Conservation (phyloP, 257 asterid genomes). For the Coffea eugenioides region DNA sequence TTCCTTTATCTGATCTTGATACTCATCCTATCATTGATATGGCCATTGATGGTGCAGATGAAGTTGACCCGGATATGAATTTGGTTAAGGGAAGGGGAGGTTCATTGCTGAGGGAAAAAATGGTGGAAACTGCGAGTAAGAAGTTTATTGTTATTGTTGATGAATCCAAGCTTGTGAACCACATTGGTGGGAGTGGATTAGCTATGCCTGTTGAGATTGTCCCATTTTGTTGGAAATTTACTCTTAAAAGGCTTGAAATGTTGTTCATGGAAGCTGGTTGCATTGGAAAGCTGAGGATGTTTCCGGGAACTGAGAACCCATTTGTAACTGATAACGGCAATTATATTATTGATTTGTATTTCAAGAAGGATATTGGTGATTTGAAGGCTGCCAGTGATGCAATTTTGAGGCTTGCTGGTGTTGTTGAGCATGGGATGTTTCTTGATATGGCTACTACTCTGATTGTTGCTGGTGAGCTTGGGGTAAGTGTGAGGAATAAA, state of each 20-base stretch:
- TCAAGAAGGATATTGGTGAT: constrained; percentile 38
- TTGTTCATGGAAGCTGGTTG: constrained; percentile 45
- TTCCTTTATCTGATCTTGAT: constrained; percentile 40
- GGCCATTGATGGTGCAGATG: constrained; percentile 50
- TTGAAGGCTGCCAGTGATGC: constrained; percentile 44
- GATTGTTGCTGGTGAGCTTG: constrained; percentile 42
- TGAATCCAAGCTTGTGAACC: constrained; percentile 37
- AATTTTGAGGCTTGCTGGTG: constrained; percentile 51
- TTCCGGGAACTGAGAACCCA: constrained; percentile 12
- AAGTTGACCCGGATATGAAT: constrained; percentile 45
- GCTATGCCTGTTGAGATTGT: constrained; percentile 54
- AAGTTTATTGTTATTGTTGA: constrained; percentile 44
- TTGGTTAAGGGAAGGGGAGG: constrained; percentile 52
- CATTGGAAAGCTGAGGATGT: constrained; percentile 32
- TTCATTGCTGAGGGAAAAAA: constrained; percentile 42
- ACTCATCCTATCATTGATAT: constrained; percentile 35
- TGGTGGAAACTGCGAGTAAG: constrained; percentile 40
- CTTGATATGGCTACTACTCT: constrained; percentile 44
- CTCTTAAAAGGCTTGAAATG: constrained; percentile 37
- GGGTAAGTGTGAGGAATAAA: constrained; percentile 34
- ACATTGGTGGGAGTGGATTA: constrained; percentile 40
- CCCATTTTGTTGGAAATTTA: constrained; percentile 39
- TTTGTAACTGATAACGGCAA: constrained; percentile 42
- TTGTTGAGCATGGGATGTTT: constrained; percentile 51
- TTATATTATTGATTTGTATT: constrained; percentile 40